Evolutionary conservation across 306 rosid species (phyloP), one percentile per base, ranked within the genome.

Genomic region (Arachis stenosperma): DNA sequence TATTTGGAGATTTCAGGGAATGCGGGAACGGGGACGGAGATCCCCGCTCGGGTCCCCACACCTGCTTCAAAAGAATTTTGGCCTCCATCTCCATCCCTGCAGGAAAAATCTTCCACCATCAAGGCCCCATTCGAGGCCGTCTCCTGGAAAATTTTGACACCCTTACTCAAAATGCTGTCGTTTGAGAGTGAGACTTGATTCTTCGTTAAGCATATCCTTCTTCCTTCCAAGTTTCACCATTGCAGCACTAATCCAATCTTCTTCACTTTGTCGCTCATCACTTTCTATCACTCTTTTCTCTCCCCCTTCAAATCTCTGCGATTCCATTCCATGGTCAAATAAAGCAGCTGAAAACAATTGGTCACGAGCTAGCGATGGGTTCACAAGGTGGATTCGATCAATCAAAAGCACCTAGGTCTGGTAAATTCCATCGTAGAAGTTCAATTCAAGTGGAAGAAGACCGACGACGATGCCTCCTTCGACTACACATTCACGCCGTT

Each of bases 341-440:
- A 97, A 94, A 93, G 90, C 98, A 93, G 63, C 61, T 95, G 76
- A 95, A 95, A 84, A 88, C 89, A 29, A 86, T 91, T 71, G 97
- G 99, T 0, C 82, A 93, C 15, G 99, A 94, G 78, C 90, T 94
- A 7, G 95, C 98, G 47, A 94, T 94, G 99, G 97, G 96, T 39
- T 94, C 99, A 57, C 99, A 91, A 47, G 97, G 92, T 12, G 94
- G 96, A 41, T 93, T 93, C 87, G 96, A 92, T 0, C 96, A 91
- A 73, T 91, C 96, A 37, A 94, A 94, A 94, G 79, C 90, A 91
- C 30, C 83, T 94, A 9, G 96, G 91, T 73, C 90, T 94, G 13
- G 88, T 94, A 10, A 94, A 94, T 82, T 88, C 99, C 78, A 94
- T 94, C 80, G 96, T 97, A 7, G 97, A 94, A 67, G 93, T 97